Base-by-base conservation (phyloP, 768 basidiomycete species). In the Russula olivacea region DNA sequence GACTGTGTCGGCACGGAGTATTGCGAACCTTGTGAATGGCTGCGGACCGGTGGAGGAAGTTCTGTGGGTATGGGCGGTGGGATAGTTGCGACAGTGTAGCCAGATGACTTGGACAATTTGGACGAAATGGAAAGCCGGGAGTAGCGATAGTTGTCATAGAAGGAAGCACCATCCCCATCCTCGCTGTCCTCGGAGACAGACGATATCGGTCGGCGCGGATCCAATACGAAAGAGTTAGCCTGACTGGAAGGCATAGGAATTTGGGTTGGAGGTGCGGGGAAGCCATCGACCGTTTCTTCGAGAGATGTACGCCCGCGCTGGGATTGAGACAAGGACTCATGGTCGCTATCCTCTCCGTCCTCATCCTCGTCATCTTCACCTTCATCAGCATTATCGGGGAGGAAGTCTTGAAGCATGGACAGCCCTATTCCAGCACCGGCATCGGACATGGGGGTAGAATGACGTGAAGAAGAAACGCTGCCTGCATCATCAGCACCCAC, bases 91-190 rank as follows among this genome's bases (percentile, higher is more conserved):
- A 67, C 47, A 1, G 71, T 70, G 59, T 71, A 60, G 61, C 74
- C 70, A 0, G 76, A 78, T 25, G 71, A 68, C 67, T 75, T 77
- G 43, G 77, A 77, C 71, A 76, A 66, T 71, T 72, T 74, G 54
- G 76, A 76, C 1, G 76, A 77, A 59, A 83, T 75, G 0, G 86
- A 88, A 57, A 78, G 79, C 6, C 84, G 76, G 21, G 87, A 88
- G 66, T 89, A 89, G 25, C 86, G 80, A 70, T 91, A 91, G 64
- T 89, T 82, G 71, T 91, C 89, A 65, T 91, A 91, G 55, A 91
- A 89, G 1, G 78, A 79, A 10, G 81, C 83, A 25, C 82, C 83
- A 58, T 89, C 88, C 83, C 87, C 89, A 58, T 86, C 76, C 34
- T 78, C 76, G 1, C 74, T 75, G 59, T 64, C 67, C 15, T 67